A percentile compares a stretch with the other conserved stretches of the same genome.
phyloP scores from a whole-genome alignment of 495 filamentous ascomycete genomes.

The Daldinia grandis region DNA sequence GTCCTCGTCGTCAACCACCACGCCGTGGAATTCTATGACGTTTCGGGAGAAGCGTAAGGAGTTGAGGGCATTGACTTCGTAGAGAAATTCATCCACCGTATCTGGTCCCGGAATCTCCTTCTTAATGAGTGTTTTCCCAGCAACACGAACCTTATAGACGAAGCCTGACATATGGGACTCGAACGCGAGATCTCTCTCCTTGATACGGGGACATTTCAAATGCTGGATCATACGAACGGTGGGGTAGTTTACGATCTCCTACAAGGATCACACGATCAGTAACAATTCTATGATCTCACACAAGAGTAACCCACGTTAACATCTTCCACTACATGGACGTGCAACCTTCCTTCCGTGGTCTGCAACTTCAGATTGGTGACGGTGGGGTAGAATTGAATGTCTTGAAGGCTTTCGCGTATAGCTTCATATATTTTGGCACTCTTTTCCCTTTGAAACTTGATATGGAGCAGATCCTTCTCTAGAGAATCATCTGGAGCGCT shows the following conservation, averaged over 20 bases:
- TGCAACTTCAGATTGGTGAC: slow-evolving; percentile 97
- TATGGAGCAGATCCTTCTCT: slow-evolving; percentile 78
- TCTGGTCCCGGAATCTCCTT: slow-evolving; percentile 98
- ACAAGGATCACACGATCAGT: slow-evolving; percentile 15
- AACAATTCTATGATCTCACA: slow-evolving; percentile 22
- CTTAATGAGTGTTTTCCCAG: slow-evolving; percentile 81
- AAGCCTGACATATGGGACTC: slow-evolving; percentile 95
- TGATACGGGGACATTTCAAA: slow-evolving; percentile 71
- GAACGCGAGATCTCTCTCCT: slow-evolving; percentile 80
- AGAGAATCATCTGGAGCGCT: slow-evolving; percentile 80
- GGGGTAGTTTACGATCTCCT: slow-evolving; percentile 91
- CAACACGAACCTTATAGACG: slow-evolving; percentile 88
- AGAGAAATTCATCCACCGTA: slow-evolving; percentile 95
- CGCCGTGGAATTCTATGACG: slow-evolving; percentile 87
- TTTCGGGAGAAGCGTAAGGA: slow-evolving; percentile 74
- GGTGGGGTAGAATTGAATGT: slow-evolving; percentile 94
- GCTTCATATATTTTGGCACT: slow-evolving; percentile 95
- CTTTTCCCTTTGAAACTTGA: slow-evolving; percentile 91
- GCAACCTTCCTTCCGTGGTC: slow-evolving; percentile 86
- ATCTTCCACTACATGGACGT: slow-evolving; percentile 98
- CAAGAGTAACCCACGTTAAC: slow-evolving; percentile 66
- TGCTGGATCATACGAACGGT: slow-evolving; percentile 77
- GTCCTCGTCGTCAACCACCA: slow-evolving; percentile 83
- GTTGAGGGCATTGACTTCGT: slow-evolving; percentile 95
- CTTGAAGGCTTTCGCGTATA: slow-evolving; percentile 87